These are phyloP conservation scores for Aegilops tauschii DNA, from an alignment of 176 grass and related monocot genomes.

Conservation along the genomic window DNA sequence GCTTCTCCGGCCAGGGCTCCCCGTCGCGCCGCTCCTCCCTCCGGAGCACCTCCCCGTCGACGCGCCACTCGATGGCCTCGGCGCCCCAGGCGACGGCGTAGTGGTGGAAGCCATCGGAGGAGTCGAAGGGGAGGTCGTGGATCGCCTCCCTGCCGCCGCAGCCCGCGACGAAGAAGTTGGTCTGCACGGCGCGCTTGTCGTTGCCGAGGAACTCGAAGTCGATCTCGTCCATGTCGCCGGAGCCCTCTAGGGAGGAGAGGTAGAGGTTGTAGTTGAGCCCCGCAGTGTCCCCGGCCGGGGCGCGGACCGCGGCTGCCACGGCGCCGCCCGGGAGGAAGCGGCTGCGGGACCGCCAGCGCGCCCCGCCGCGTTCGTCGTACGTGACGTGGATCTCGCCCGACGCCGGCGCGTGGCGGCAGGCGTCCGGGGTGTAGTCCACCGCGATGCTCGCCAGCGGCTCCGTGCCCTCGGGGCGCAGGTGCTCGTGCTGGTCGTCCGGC, in stretches of 20 bases:
- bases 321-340: constrained; percentile 52
- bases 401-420: constrained; percentile 12
- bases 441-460: constrained; percentile 40
- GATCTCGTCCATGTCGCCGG: constrained; percentile 61
- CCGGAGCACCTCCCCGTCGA: constrained; percentile 54
- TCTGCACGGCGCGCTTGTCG: constrained; percentile 62
- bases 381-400: constrained; percentile 63
- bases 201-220: constrained; percentile 78
- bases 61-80: constrained; percentile 58
- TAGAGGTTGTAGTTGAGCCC: constrained; percentile 82
- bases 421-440: constrained; percentile 61
- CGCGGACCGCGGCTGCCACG: constrained; percentile 35
- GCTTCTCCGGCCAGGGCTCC: constrained; percentile 64
- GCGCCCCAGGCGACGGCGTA: constrained; percentile 59
- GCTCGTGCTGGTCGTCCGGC: constrained; percentile 14
- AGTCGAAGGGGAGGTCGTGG: constrained; percentile 55
- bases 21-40: constrained; percentile 41
- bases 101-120: constrained; percentile 61
- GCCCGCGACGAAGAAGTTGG: constrained; percentile 60
- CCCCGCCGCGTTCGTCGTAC: constrained; percentile 60
- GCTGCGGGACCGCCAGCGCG: constrained; percentile 49
- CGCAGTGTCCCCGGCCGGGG: constrained; percentile 36
- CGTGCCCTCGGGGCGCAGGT: constrained; percentile 41
- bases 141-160: constrained; percentile 51
- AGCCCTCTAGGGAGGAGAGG: constrained; percentile 68